Conservation (phyloP, 495 filamentous ascomycete genomes). For the Talaromyces thailandensis region DNA sequence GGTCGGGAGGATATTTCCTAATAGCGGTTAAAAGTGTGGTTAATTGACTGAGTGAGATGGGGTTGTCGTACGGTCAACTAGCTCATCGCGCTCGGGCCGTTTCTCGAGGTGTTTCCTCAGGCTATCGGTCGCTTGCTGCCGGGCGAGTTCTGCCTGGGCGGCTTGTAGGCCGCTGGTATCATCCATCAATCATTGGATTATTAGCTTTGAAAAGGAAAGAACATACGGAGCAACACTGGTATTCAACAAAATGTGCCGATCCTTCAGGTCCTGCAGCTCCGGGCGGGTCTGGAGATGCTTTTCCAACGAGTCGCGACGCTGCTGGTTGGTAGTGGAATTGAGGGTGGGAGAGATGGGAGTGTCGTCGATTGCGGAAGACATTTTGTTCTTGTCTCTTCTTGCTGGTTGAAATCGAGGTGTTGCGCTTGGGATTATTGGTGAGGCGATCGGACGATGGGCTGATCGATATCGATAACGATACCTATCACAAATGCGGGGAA, state of each 20-base stretch:
- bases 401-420: not conserved
- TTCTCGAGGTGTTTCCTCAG: constrained; percentile 60
- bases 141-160: constrained; percentile 51
- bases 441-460: not conserved
- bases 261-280: constrained; percentile 70
- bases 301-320: constrained; percentile 82
- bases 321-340: constrained; percentile 37
- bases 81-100: constrained; percentile 52
- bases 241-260: constrained; percentile 63
- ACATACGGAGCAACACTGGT: constrained; percentile 60
- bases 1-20: constrained; percentile 72
- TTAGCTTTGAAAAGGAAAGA: not conserved
- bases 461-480: not conserved
- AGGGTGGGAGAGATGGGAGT: constrained; percentile 34
- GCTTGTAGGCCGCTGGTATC: constrained; percentile 39
- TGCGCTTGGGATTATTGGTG: not conserved
- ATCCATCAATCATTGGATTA: not conserved
- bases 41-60: too few species aligned
- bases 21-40: not conserved
- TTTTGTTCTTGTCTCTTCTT: not conserved
- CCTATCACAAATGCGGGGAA: constrained; percentile 5
- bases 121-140: constrained; percentile 52
- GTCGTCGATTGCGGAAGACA: constrained; percentile 23
- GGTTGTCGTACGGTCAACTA: constrained; percentile 68
- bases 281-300: constrained; percentile 74